Evolutionary conservation across 768 basidiomycete genomes (phyloP), one percentile per base, ranked within the genome.

Genomic region (Amanita fuliginea): DNA sequence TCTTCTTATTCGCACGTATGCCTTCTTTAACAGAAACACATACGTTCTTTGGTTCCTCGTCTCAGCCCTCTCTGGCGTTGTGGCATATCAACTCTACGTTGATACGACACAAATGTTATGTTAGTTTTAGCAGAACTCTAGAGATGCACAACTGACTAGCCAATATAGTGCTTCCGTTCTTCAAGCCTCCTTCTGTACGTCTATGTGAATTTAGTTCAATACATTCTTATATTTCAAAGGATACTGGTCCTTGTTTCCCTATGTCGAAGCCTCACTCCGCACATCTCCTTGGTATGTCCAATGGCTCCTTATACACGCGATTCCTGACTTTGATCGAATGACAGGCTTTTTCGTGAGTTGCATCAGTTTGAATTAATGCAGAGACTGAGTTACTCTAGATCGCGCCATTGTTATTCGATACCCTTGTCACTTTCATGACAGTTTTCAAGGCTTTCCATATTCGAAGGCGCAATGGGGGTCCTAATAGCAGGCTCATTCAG

Each of bases 221-320:
- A 11, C 13, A 10, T 32, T 32, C 42, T 35, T 28, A 26, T 37
- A 4, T 26, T 21, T 16, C 13, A 26, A 13, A 77, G 76, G 65
- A 66, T 16, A 64, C 60, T 49, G 86, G 86, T 0, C 86, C 86
- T 35, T 89, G 86, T 64, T 77, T 88, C 56, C 86, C 86, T 0
- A 81, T 73, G 70, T 87, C 86, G 32, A 86, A 84, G 61, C 86
- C 85, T 28, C 85, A 85, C 61, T 87, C 86, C 3, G 86, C 85
- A 8, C 85, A 89, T 69, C 69, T 89, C 57, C 75, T 89, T 46
- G 86, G 86, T 85, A 62, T 45, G 71, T 57, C 14, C 32, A 4
- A 32, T 13, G 22, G 28, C 30, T 26, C 35, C 41, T 14, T 50
- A n/a, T 51, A 6, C 32, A 3, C n/a, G 43, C 46, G 44, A 24